phyloP scores from a whole-genome alignment of 2,329 filamentous ascomycete species.

The Aotearoamyces nothofagi region DNA sequence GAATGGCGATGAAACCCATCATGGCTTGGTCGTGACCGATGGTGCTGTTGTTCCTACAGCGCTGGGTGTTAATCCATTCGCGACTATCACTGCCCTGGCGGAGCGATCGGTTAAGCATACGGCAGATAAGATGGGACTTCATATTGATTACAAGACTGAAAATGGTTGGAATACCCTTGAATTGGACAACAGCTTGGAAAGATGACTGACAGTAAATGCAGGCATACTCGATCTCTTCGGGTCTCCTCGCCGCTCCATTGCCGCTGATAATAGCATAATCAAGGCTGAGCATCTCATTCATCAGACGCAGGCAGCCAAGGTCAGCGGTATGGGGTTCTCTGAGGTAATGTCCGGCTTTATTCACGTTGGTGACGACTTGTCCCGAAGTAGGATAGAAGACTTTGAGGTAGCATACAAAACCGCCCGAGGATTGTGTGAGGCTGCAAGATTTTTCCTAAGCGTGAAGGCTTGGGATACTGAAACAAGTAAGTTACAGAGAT shows the following conservation, averaged over 20 bases:
- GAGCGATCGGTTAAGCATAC: conserved; percentile 44
- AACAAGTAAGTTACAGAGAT: conserved; percentile 22
- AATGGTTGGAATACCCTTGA: no score
- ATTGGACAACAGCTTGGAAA: no score
- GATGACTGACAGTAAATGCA: no score
- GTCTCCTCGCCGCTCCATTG: background rate
- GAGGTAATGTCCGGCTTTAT: conserved; percentile 51
- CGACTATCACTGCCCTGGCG: conserved; percentile 53
- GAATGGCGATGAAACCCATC: conserved; percentile 31
- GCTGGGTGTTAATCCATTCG: conserved; percentile 50
- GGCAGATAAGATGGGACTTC: conserved; percentile 26
- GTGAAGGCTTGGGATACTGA: conserved; percentile 38
- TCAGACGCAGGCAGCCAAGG: conserved; percentile 17
- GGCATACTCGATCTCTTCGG: background rate
- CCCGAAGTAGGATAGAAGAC: conserved; percentile 30
- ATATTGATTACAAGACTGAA: conserved; percentile 11
- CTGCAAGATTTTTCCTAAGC: conserved; percentile 42
- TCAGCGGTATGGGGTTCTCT: conserved; percentile 40
- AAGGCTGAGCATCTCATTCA: conserved; percentile 21
- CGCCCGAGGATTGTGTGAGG: conserved; percentile 36
- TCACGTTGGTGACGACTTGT: conserved; percentile 26
- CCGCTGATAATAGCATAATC: no score
- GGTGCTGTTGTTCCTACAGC: conserved; percentile 45
- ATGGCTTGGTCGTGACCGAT: conserved; percentile 46
- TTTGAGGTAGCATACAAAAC: conserved; percentile 36